Evolutionary conservation across 1,284 basidiomycete species (phyloP).

Genomic region (Boletus smithii): DNA sequence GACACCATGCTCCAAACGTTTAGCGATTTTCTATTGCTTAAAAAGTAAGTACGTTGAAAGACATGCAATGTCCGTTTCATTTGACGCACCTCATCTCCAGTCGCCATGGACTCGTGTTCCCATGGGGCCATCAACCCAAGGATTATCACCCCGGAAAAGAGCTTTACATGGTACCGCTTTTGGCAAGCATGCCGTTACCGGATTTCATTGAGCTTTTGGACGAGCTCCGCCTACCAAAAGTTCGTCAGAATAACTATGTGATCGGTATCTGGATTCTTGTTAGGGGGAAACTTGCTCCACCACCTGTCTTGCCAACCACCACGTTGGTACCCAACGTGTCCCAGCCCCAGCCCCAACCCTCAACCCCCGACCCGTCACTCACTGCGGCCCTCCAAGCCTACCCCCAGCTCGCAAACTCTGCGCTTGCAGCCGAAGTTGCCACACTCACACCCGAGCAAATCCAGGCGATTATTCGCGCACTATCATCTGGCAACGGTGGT

Average conservation of each 20-base stretch:
- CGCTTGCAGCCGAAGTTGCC: constrained; percentile 43
- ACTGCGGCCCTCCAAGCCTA: constrained; percentile 32
- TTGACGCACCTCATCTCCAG: constrained; percentile 38
- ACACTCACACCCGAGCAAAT: constrained; percentile 62
- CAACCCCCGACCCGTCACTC: constrained; percentile 13
- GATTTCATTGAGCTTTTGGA: constrained; percentile 87
- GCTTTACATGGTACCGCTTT: constrained; percentile 83
- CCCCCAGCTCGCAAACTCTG: constrained; percentile 33
- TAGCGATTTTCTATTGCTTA: constrained; percentile 66
- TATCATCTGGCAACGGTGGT: constrained; percentile 35
- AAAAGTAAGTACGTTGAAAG: constrained; percentile 57
- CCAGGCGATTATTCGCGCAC: constrained; percentile 49
- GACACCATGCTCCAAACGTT: constrained; percentile 59
- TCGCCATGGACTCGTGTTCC: constrained; percentile 83
- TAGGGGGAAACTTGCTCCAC: constrained; percentile 64
- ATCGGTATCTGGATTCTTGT: constrained; percentile 81
- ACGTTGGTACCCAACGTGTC: constrained; percentile 26
- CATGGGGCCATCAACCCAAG: constrained; percentile 72
- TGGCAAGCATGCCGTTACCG: constrained; percentile 66
- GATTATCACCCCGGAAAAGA: constrained; percentile 79
- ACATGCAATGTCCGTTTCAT: constrained; percentile 4
- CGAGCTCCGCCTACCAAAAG: constrained; percentile 65
- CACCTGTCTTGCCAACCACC: constrained; percentile 25
- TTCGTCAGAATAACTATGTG: constrained; percentile 61
- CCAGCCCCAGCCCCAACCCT: constrained; percentile 3